Percentiles rank a stretch among this genome's conserved stretches.
phyloP scores from a whole-genome alignment of 78 protist genomes.

The Mantamonas sphyraenae region DNA sequence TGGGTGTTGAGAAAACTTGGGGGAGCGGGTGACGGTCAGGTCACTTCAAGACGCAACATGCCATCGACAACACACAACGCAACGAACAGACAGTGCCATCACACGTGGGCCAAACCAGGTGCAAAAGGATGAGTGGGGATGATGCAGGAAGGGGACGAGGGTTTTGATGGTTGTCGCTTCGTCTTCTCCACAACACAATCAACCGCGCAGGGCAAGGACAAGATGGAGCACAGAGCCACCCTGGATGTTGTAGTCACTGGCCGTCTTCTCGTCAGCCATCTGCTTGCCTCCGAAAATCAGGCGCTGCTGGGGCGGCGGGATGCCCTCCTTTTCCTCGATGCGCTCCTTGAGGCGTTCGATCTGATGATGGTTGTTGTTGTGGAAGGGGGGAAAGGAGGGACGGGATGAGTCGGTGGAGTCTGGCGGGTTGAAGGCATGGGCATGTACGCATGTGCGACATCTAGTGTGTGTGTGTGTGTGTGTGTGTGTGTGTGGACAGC shows the following conservation, averaged over 20 bases:
- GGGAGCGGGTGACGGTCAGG: too few relatives aligned
- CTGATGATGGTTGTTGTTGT: not conserved
- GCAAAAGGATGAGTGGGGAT: too few relatives aligned
- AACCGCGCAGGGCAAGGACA: conserved; percentile 70
- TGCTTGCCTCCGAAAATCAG: conserved; percentile 71
- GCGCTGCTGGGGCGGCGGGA: conserved; percentile 83
- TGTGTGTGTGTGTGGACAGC: too few relatives aligned
- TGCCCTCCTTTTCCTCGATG: conserved; percentile 83
- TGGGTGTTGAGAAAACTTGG: too few relatives aligned
- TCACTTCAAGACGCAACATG: too few relatives aligned
- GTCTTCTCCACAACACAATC: too few relatives aligned
- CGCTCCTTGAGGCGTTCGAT: conserved; percentile 76
- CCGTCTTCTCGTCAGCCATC: conserved; percentile 36
- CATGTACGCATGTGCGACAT: conserved; percentile 11
- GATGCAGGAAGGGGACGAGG: too few relatives aligned
- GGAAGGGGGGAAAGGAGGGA: not conserved
- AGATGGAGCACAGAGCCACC: conserved; percentile 79
- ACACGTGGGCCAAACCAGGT: too few relatives aligned
- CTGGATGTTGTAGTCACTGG: conserved; percentile 56
- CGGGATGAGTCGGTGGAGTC: too few relatives aligned
- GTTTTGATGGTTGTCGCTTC: too few relatives aligned
- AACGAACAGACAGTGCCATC: too few relatives aligned
- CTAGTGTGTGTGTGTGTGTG: not conserved
- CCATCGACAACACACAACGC: too few relatives aligned
- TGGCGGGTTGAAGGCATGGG: not conserved